Evolutionary conservation across 1,139 yeast species (phyloP).

Genomic region (Zygotorulaspora mrakii): DNA sequence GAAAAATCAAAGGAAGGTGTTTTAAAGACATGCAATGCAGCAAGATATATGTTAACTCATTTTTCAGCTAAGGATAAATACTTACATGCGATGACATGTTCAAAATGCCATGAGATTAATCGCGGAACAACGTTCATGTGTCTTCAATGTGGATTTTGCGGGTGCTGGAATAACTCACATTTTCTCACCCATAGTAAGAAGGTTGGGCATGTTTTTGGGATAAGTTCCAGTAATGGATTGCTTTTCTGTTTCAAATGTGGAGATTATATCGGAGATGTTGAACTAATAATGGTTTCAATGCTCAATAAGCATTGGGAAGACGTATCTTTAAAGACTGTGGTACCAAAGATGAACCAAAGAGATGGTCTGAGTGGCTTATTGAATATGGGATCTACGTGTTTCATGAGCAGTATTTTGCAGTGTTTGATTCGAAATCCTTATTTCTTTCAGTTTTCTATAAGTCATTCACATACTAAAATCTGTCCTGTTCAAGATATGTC

Average conservation of each 20-base stretch:
- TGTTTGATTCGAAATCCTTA: conserved; percentile 85
- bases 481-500: conserved; percentile 31
- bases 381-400: conserved; percentile 95
- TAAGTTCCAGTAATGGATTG: conserved; percentile 45
- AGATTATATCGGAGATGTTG: conserved; percentile 58
- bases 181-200: conserved; percentile 57
- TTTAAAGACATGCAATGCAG: conserved; percentile 29
- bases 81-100: conserved; percentile 27
- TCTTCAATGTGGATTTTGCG: conserved; percentile 78
- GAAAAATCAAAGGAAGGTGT: conserved; percentile 29
- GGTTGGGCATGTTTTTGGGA: conserved; percentile 69
- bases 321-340: conserved; percentile 37
- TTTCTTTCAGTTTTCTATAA: conserved; percentile 68
- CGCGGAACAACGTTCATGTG: conserved; percentile 61
- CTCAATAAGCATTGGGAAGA: conserved; percentile 30
- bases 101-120: conserved; percentile 36
- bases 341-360: conserved; percentile 60
- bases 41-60: conserved; percentile 26
- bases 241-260: conserved; percentile 76
- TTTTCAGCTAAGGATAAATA: conserved; percentile 23
- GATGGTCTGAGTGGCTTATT: conserved; percentile 83
- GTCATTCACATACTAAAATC: conserved; percentile 27
- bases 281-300: conserved; percentile 23
- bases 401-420: conserved; percentile 87
- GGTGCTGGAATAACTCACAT: conserved; percentile 62